These are phyloP conservation scores for Angophora floribunda DNA, from an alignment of 345 rosid genomes.

Conservation along the genomic window DNA sequence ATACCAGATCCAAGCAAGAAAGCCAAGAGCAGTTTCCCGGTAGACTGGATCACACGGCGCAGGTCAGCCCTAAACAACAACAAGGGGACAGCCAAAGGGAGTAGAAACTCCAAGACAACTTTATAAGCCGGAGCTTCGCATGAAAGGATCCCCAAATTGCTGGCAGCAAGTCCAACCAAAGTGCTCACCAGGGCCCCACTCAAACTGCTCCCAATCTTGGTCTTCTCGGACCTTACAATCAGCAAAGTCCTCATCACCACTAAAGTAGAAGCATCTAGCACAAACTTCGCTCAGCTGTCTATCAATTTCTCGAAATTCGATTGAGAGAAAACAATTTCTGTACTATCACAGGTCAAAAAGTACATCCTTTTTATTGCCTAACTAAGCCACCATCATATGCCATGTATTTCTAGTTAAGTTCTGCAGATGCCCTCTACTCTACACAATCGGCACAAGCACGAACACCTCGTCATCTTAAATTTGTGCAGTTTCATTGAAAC, in stretches of 20 bases:
- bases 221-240: constrained; percentile 63
- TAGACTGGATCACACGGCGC: constrained; percentile 44
- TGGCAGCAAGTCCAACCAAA: constrained; percentile 69
- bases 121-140: constrained; percentile 52
- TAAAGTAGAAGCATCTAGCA: neutral
- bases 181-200: constrained; percentile 80
- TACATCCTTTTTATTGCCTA: neutral
- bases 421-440: neutral
- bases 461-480: neutral
- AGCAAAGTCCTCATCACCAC: neutral
- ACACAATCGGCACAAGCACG: neutral
- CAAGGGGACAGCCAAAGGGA: constrained; percentile 66
- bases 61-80: constrained; percentile 77
- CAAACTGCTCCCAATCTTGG: constrained; percentile 63
- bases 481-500: neutral
- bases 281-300: neutral
- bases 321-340: neutral
- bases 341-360: neutral
- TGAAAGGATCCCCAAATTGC: constrained; percentile 65
- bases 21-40: constrained; percentile 61
- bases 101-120: constrained; percentile 48
- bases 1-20: constrained; percentile 76
- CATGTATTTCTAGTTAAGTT: neutral
- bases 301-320: neutral
- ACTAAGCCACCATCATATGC: neutral